Conservation (phyloP, 305 asterid genomes). For the Fraxinus paxiana region DNA sequence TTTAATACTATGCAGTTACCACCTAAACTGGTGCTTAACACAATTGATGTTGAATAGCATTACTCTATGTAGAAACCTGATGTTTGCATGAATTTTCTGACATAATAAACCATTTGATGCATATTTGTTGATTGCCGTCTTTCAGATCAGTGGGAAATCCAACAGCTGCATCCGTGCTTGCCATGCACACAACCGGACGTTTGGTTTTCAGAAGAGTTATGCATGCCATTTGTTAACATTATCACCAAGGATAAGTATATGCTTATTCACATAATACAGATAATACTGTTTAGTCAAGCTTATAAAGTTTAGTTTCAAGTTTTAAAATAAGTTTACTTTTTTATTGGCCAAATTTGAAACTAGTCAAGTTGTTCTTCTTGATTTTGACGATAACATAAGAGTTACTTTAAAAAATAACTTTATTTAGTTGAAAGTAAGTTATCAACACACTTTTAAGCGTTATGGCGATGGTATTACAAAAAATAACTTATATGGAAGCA, state of each 20-base stretch:
- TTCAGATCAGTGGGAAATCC: constrained; percentile 71
- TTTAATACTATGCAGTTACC: background rate
- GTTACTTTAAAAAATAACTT: background rate
- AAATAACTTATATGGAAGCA: background rate
- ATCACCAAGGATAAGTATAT: background rate
- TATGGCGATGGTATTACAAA: background rate
- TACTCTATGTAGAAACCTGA: background rate
- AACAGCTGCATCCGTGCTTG: constrained; percentile 64
- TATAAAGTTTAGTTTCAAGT: background rate
- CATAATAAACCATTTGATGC: background rate
- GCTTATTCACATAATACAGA: background rate
- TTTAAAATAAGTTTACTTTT: background rate
- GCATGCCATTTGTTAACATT: background rate
- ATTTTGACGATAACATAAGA: background rate
- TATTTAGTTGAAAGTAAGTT: background rate
- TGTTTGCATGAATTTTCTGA: background rate
- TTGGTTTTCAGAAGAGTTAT: constrained; percentile 89
- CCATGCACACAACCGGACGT: constrained; percentile 78
- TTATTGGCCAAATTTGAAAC: background rate
- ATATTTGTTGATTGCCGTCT: constrained; percentile 15
- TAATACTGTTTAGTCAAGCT: background rate
- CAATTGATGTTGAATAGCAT: background rate
- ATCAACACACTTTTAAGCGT: constrained; percentile 25
- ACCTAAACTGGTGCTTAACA: background rate
- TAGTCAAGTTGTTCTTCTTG: background rate